Base-by-base conservation (phyloP, 2,329 filamentous ascomycete species). In the Emmonsia crescens region DNA sequence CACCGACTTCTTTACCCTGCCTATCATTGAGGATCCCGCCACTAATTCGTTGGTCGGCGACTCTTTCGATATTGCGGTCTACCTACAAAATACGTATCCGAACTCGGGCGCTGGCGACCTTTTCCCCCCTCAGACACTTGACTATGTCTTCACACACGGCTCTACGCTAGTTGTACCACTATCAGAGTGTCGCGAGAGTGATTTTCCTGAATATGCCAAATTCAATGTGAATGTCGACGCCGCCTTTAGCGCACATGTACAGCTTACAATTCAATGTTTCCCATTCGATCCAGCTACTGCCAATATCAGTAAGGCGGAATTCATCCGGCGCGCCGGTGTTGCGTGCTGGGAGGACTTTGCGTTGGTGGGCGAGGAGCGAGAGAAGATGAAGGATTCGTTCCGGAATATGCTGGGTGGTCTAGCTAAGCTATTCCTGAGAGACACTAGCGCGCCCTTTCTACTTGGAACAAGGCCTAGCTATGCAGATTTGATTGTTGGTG, bases 1-100 rank as follows among this genome's bases (percentile, higher is more conserved):
- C 49, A 75, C 72, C 40, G 81, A 85, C 66, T 87, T 78, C 73
- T 78, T 78, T 71, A 88, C 85, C 1, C 77, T 88, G 0, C 85
- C 85, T 1, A 76, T 86, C 49, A 70, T 87, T 27, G 66, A 74
- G 0, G 82, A 86, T 58, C 69, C 74, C 0, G 61, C 67, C 21
- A 80, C 77, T 0, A 68, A 67, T 5, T 62, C 71, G 0, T 58
- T 75, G 0, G 61, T 87, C 2, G 85, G 85, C 5, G 85, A 88
- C 72, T 83, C 84, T 2, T 85, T 86, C 67, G 85, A 87, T 59
- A 88, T 88, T 63, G 85, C 85, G 6, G 71, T 80, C 31, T 82
- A 86, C 66, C 76, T 88, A 1, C 79, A 87, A 29, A 72, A 77
- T 1, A 76, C 69, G 0, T 85, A 82, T 60, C 82, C 83, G 0